Evolutionary conservation across 2,329 filamentous ascomycete genomes (phyloP).

Genomic region (Stagonosporopsis tanaceti): DNA sequence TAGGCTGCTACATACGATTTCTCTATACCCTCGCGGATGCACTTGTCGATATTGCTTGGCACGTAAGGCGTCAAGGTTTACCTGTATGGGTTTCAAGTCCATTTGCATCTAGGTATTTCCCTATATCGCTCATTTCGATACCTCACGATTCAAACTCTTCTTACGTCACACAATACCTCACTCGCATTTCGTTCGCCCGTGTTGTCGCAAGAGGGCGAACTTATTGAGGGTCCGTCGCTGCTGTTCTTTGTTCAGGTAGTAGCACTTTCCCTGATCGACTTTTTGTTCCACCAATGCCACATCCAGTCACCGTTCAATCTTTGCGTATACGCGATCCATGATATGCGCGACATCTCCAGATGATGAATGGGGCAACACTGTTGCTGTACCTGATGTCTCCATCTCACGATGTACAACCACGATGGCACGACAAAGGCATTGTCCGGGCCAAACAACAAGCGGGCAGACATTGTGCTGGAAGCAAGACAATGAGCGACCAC

Average conservation of each 20-base stretch:
- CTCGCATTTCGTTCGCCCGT: too few species aligned
- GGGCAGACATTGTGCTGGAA: neutral
- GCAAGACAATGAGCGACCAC: neutral
- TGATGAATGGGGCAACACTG: neutral
- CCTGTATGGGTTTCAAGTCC: neutral
- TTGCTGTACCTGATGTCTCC: neutral
- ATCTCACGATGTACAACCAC: neutral
- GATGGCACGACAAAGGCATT: neutral
- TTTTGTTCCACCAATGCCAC: too few species aligned
- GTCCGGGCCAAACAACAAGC: neutral
- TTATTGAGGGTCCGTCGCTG: too few species aligned
- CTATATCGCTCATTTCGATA: neutral
- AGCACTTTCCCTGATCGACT: too few species aligned
- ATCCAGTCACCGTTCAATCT: neutral
- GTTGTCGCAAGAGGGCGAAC: too few species aligned
- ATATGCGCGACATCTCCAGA: neutral
- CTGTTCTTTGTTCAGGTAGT: too few species aligned
- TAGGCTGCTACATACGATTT: conserved; percentile 20
- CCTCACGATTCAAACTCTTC: neutral
- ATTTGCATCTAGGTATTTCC: neutral
- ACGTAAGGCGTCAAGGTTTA: conserved; percentile 25
- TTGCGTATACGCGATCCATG: neutral
- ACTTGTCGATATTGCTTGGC: conserved; percentile 7
- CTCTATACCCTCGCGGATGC: neutral
- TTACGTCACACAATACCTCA: neutral